phyloP scores from a whole-genome alignment of 169 alveolate species.

The Plasmodium berghei region DNA sequence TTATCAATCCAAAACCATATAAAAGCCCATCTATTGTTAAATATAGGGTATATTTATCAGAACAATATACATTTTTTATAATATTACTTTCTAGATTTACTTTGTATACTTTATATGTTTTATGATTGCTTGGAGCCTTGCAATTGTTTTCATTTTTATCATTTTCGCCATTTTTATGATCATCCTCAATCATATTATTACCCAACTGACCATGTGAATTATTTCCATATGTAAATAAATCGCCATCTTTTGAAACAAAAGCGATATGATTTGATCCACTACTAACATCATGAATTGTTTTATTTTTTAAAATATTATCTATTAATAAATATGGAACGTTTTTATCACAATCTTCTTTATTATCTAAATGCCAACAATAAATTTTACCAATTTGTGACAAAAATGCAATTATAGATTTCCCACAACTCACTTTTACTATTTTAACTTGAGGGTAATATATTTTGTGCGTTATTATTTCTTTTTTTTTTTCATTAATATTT shows the following conservation, averaged over 20 bases:
- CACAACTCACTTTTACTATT: slow-evolving; percentile 70
- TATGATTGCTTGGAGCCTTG: background rate
- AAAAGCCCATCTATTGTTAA: slow-evolving; percentile 51
- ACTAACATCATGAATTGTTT: slow-evolving; percentile 63
- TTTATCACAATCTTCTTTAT: slow-evolving; percentile 49
- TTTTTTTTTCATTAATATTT: background rate
- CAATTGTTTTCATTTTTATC: background rate
- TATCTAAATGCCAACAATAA: slow-evolving; percentile 72
- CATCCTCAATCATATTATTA: background rate
- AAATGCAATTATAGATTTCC: slow-evolving; percentile 56
- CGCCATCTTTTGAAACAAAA: slow-evolving; percentile 70
- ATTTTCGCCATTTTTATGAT: background rate
- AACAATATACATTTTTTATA: slow-evolving; percentile 32
- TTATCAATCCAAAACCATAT: slow-evolving; percentile 63
- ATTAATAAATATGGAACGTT: slow-evolving; percentile 53
- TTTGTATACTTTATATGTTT: slow-evolving; percentile 29
- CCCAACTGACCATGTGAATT: slow-evolving; percentile 67
- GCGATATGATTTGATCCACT: slow-evolving; percentile 58
- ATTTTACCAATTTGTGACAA: slow-evolving; percentile 35
- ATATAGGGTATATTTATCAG: slow-evolving; percentile 41
- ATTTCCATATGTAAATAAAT: slow-evolving; percentile 61
- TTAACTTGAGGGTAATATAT: slow-evolving; percentile 66
- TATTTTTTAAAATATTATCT: slow-evolving; percentile 36
- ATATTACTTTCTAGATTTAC: slow-evolving; percentile 43
- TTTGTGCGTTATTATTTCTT: slow-evolving; percentile 65